phyloP scores from a whole-genome alignment of 805 yeast genomes.

The Metschnikowia anglica region DNA sequence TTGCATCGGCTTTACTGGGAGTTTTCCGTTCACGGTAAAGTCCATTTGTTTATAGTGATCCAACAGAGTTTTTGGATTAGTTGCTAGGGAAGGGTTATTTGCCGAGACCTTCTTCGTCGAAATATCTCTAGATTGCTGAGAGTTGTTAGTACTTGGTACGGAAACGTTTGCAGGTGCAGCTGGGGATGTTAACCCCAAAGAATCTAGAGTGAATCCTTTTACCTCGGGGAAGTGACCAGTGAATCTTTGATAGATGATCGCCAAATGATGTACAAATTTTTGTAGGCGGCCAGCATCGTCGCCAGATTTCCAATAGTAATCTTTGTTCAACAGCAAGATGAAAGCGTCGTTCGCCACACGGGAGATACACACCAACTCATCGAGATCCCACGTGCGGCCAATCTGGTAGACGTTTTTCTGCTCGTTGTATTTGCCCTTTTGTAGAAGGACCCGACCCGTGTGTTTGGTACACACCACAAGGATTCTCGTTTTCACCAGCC shows the following conservation, averaged over 20 bases:
- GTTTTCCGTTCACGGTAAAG: slow-evolving; percentile 43
- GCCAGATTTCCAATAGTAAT: slow-evolving; percentile 69
- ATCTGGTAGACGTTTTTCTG: slow-evolving; percentile 73
- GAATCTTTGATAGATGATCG: slow-evolving; percentile 33
- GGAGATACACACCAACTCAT: slow-evolving; percentile 59
- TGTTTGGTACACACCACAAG: slow-evolving; percentile 60
- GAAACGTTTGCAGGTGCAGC: background rate
- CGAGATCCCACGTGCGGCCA: slow-evolving; percentile 89
- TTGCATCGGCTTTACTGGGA: slow-evolving; percentile 44
- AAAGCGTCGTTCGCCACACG: slow-evolving; percentile 58
- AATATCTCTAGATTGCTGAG: background rate
- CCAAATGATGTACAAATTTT: slow-evolving; percentile 36
- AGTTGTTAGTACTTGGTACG: slow-evolving; percentile 12
- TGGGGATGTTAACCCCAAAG: slow-evolving; percentile 27
- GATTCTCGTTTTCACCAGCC: slow-evolving; percentile 55
- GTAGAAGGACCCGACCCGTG: slow-evolving; percentile 68
- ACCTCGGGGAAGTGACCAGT: slow-evolving; percentile 40
- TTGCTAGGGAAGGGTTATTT: background rate
- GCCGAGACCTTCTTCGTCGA: background rate
- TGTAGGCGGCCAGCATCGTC: slow-evolving; percentile 38
- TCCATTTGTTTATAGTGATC: slow-evolving; percentile 37
- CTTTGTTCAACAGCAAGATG: slow-evolving; percentile 62
- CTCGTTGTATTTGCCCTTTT: slow-evolving; percentile 79
- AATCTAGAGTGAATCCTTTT: slow-evolving; percentile 33
- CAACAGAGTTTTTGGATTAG: slow-evolving; percentile 4